Percentiles rank a stretch among this genome's conserved stretches.
Conservation (phyloP, 2,329 filamentous ascomycete species). For the Trematosphaeria pertusa region DNA sequence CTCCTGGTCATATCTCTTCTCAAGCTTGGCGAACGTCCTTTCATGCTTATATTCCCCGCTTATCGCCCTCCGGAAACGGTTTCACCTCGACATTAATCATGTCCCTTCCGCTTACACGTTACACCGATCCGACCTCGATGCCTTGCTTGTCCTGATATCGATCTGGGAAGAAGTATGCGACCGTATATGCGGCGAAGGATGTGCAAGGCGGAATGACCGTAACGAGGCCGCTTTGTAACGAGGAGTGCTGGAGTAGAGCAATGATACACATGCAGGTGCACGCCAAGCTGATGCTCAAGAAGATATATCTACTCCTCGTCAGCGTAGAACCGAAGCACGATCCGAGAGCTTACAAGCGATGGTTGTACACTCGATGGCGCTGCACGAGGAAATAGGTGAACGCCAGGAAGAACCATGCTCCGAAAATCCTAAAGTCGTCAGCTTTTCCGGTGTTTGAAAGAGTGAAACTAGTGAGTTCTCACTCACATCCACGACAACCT, state of each 20-base stretch:
- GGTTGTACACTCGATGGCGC: conserved; percentile 14
- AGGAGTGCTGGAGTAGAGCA: conserved; percentile 16
- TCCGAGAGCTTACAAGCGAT: conserved; percentile 15
- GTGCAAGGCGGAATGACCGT: conserved; percentile 21
- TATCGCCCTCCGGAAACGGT: no score
- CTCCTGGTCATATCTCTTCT: no score
- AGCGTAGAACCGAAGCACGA: not conserved
- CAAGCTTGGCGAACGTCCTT: no score
- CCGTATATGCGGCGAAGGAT: conserved; percentile 21
- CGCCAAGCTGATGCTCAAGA: conserved; percentile 13
- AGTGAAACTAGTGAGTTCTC: not conserved
- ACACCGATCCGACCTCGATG: no score
- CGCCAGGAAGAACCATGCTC: conserved; percentile 17
- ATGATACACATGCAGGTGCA: conserved; percentile 14
- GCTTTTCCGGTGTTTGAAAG: not conserved
- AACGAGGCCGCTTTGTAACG: conserved; percentile 17
- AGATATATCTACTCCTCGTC: conserved; percentile 15
- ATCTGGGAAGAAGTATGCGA: conserved; percentile 19
- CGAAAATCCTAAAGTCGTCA: conserved; percentile 17
- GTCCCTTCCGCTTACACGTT: no score
- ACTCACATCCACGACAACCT: conserved; percentile 24
- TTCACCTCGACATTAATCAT: no score
- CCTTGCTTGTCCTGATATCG: no score
- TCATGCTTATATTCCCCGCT: no score
- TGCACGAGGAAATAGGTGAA: conserved; percentile 19